phyloP scores from a whole-genome alignment of 2,329 filamentous ascomycete genomes.

The Helminthosporium solani region DNA sequence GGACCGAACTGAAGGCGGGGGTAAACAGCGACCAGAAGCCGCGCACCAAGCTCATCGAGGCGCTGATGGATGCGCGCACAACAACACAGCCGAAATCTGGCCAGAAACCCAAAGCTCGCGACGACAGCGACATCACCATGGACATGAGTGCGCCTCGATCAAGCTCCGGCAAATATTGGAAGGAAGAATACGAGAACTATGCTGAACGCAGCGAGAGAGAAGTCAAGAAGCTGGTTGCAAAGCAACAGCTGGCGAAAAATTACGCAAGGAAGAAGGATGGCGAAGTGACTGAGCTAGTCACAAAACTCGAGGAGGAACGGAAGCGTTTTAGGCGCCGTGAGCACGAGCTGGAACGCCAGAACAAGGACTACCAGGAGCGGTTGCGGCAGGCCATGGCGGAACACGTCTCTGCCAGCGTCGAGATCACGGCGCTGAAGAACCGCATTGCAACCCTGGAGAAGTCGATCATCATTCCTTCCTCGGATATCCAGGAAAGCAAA shows the following conservation, averaged over 20 bases:
- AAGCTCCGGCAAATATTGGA: slow-evolving; percentile 77
- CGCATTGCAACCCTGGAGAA: slow-evolving; percentile 34
- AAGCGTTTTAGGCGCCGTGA: slow-evolving; percentile 66
- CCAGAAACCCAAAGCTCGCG: slow-evolving; percentile 39
- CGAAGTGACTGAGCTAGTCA: slow-evolving; percentile 65
- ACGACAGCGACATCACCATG: slow-evolving; percentile 64
- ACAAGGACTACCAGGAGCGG: slow-evolving; percentile 48
- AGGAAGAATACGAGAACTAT: slow-evolving; percentile 72
- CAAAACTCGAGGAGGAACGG: slow-evolving; percentile 68
- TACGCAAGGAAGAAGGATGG: slow-evolving; percentile 76
- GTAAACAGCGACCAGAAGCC: slow-evolving; percentile 33
- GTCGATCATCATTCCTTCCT: slow-evolving; percentile 17
- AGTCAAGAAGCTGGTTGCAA: slow-evolving; percentile 74
- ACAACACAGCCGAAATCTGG: slow-evolving; percentile 36
- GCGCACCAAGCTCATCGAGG: slow-evolving; percentile 47
- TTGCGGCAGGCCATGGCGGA: slow-evolving; percentile 38
- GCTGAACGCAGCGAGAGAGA: slow-evolving; percentile 70
- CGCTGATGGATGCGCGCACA: slow-evolving; percentile 47
- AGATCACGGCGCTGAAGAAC: slow-evolving; percentile 37
- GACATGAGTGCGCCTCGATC: slow-evolving; percentile 74
- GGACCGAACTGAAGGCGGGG: slow-evolving; percentile 34
- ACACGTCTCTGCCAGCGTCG: slow-evolving; percentile 31
- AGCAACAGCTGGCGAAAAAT: slow-evolving; percentile 76
- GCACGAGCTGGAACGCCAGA: slow-evolving; percentile 60
- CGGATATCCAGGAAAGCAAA: slow-evolving; percentile 18